Percentiles rank a stretch among this genome's conserved stretches.
Evolutionary conservation across 345 rosid species (phyloP).

Genomic region (Linum trigynum): DNA sequence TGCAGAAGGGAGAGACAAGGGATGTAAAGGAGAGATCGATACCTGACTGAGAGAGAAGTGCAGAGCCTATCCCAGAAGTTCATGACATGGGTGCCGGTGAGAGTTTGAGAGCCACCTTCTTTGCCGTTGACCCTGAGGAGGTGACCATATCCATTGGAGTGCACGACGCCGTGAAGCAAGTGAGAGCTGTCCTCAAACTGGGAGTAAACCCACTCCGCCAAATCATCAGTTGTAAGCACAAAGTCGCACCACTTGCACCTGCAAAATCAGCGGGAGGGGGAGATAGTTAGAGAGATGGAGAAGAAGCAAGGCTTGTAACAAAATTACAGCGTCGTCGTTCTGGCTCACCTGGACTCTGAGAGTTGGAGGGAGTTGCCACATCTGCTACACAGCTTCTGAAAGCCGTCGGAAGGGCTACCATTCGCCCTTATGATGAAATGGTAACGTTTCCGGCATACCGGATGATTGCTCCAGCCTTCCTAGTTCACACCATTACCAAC

Average conservation of each 20-base stretch:
- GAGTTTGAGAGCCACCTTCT: conserved; percentile 56
- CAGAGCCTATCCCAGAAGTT: conserved; percentile 72
- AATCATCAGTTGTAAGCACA: conserved; percentile 25
- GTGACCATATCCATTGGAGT: conserved; percentile 72
- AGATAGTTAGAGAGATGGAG: too few relatives aligned
- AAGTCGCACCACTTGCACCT: conserved; percentile 50
- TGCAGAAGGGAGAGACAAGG: neutral
- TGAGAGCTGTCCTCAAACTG: conserved; percentile 52
- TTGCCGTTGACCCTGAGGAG: conserved; percentile 55
- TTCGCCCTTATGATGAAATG: conserved; percentile 56
- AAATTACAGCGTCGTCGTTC: too few relatives aligned
- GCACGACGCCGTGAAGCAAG: conserved; percentile 61
- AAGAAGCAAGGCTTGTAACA: too few relatives aligned
- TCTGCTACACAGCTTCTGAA: conserved; percentile 28
- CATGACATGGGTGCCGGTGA: conserved; percentile 58
- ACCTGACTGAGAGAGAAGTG: conserved; percentile 40
- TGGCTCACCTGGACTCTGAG: conserved; percentile 14
- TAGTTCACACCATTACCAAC: neutral
- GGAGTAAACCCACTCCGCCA: conserved; percentile 49
- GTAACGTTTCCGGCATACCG: conserved; percentile 62
- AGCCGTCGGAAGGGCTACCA: conserved; percentile 7
- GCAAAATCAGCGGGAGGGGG: neutral
- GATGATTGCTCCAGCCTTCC: conserved; percentile 73
- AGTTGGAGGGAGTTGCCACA: conserved; percentile 36
- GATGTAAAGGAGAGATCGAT: neutral